Evolutionary conservation across 176 grass and related monocot genomes (phyloP).

Genomic region (Canna indica): DNA sequence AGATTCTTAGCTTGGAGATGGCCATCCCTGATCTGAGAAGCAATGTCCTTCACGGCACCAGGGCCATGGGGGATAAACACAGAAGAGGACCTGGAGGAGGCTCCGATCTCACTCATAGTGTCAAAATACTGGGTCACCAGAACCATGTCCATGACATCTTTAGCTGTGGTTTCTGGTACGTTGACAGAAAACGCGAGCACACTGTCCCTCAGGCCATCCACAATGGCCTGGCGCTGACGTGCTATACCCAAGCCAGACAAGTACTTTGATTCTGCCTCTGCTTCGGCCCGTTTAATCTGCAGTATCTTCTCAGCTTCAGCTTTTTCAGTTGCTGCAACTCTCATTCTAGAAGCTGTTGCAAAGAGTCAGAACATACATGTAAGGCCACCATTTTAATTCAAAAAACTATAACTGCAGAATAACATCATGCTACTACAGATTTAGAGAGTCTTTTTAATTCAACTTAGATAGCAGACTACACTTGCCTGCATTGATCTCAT

Average conservation of each 20-base stretch:
- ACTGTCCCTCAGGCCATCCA: conserved; percentile 71
- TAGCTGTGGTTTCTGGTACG: conserved; percentile 68
- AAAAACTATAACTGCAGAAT: not conserved
- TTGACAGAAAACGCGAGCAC: conserved; percentile 83
- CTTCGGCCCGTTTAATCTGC: conserved; percentile 80
- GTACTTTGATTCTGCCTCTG: conserved; percentile 81
- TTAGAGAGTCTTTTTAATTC: not conserved
- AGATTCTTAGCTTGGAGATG: conserved; percentile 33
- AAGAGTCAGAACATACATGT: conserved; percentile 1
- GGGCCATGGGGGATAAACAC: conserved; percentile 82
- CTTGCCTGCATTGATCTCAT: conserved; percentile 84
- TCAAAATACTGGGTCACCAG: conserved; percentile 78
- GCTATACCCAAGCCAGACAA: conserved; percentile 71
- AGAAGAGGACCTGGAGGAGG: conserved; percentile 50
- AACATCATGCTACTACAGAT: not conserved
- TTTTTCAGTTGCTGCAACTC: conserved; percentile 74
- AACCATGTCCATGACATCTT: conserved; percentile 93
- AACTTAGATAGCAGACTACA: not conserved
- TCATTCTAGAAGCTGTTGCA: conserved; percentile 55
- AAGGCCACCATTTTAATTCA: not conserved
- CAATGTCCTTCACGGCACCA: conserved; percentile 55
- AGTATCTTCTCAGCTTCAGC: conserved; percentile 82
- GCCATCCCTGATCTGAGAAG: conserved; percentile 68
- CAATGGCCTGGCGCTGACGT: conserved; percentile 79
- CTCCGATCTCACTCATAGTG: conserved; percentile 77